These are phyloP conservation scores for Sclerotinia borealis DNA, from an alignment of 2,329 filamentous ascomycete species.

Conservation along the genomic window DNA sequence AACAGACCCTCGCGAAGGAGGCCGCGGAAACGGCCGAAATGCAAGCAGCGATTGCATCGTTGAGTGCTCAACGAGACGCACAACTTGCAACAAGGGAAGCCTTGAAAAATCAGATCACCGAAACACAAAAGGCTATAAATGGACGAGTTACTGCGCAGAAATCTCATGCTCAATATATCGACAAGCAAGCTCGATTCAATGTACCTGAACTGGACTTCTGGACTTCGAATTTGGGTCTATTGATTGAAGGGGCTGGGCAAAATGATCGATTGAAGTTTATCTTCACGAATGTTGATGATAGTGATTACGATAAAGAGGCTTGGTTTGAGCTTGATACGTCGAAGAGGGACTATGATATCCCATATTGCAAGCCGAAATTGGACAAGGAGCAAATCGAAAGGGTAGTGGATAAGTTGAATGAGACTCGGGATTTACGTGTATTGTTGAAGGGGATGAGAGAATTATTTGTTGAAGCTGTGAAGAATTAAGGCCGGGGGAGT, in stretches of 20 bases:
- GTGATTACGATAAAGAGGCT: constrained; percentile 80
- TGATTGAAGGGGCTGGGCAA: constrained; percentile 81
- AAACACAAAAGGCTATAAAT: constrained; percentile 65
- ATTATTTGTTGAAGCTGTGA: constrained; percentile 65
- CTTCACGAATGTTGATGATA: constrained; percentile 80
- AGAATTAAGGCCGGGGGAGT: constrained; percentile 13
- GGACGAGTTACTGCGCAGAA: constrained; percentile 64
- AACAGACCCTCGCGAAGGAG: constrained; percentile 71
- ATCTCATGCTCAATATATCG: constrained; percentile 66
- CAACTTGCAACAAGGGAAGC: constrained; percentile 52
- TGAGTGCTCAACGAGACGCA: constrained; percentile 54
- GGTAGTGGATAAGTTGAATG: constrained; percentile 74
- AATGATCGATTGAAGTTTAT: constrained; percentile 86
- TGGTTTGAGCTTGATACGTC: constrained; percentile 89
- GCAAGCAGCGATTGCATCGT: constrained; percentile 53
- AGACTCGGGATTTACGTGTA: constrained; percentile 64
- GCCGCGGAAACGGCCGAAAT: constrained; percentile 71
- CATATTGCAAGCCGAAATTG: constrained; percentile 74
- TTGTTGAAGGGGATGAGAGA: constrained; percentile 79
- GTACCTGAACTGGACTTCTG: constrained; percentile 92
- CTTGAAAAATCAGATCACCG: constrained; percentile 55
- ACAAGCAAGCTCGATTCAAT: constrained; percentile 82
- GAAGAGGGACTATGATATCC: constrained; percentile 77
- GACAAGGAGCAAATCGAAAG: constrained; percentile 71
- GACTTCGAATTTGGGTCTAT: constrained; percentile 82